Evolutionary conservation across 1,284 basidiomycete species (phyloP).

Genomic region (Quambalaria eucalypti): DNA sequence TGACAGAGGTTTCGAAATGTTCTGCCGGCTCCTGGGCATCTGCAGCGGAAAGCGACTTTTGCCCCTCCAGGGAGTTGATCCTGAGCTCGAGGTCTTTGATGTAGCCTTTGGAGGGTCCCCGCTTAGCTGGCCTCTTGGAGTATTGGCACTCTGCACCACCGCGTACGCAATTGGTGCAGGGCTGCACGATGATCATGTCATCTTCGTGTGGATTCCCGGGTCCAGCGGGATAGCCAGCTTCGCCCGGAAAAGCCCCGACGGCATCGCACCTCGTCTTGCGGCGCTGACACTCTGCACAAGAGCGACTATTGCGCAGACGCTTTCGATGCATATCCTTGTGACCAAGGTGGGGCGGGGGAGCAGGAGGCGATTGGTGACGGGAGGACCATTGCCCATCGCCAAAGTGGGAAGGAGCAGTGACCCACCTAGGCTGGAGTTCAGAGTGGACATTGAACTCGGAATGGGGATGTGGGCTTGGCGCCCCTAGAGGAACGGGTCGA

Average conservation of each 20-base stretch:
- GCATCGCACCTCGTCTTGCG: conserved; percentile 28
- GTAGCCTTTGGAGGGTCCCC: conserved; percentile 29
- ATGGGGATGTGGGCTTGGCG: no score
- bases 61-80: conserved; percentile 30
- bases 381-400: no score
- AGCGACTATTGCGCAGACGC: conserved; percentile 20
- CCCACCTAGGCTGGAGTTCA: no score
- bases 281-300: conserved; percentile 24
- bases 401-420: no score
- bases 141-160: conserved; percentile 22
- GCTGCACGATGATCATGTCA: conserved; percentile 30
- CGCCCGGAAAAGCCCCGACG: conserved; percentile 24
- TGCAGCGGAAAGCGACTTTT: conserved; percentile 11
- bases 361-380: no score
- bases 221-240: conserved; percentile 15
- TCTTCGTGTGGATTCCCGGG: conserved; percentile 8
- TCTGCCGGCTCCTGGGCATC: conserved; percentile 1
- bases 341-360: no score
- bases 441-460: no score
- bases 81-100: conserved; percentile 33
- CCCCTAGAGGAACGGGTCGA: no score
- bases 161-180: conserved; percentile 27
- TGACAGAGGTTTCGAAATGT: not conserved
- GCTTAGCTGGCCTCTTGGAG: conserved; percentile 25
- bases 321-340: conserved; percentile 17